Percentiles rank a stretch among this genome's conserved stretches.
Evolutionary conservation across 148 eudicot genomes (phyloP).

Genomic region (Persicaria tinctoria): DNA sequence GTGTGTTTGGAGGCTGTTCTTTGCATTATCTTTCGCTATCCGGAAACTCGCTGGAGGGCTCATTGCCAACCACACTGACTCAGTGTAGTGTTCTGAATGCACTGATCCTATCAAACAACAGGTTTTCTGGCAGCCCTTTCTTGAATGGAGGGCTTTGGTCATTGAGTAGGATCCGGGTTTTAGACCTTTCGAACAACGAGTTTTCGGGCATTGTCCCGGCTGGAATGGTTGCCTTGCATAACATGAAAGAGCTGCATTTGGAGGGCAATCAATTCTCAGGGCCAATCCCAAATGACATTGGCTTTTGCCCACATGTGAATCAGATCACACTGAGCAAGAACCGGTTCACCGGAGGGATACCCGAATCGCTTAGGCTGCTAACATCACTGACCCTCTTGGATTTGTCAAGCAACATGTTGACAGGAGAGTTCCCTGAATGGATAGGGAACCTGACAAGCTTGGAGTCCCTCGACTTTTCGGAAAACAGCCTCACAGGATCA

Average conservation of each 20-base stretch:
- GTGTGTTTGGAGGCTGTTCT: constrained; percentile 38
- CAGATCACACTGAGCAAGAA: constrained; percentile 50
- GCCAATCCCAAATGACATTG: constrained; percentile 53
- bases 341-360: constrained; percentile 44
- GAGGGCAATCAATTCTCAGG: constrained; percentile 74
- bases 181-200: constrained; percentile 68
- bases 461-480: constrained; percentile 52
- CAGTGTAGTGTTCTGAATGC: constrained; percentile 41
- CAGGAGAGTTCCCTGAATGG: constrained; percentile 69
- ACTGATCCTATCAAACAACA: constrained; percentile 67
- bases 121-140: constrained; percentile 59
- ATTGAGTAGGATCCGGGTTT: constrained; percentile 55
- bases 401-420: constrained; percentile 46
- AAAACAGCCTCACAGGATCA: constrained; percentile 50
- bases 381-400: constrained; percentile 32
- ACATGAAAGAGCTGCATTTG: constrained; percentile 54
- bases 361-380: constrained; percentile 44
- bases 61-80: constrained; percentile 47
- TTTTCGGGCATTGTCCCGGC: constrained; percentile 49
- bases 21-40: constrained; percentile 62
- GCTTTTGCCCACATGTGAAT: constrained; percentile 66
- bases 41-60: constrained; percentile 62
- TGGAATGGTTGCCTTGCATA: constrained; percentile 53
- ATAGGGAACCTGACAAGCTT: constrained; percentile 42
- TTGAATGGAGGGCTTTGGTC: constrained; percentile 41